Evolutionary conservation across 805 yeast species (phyloP).

Genomic region (Yarrowia alimentaria): DNA sequence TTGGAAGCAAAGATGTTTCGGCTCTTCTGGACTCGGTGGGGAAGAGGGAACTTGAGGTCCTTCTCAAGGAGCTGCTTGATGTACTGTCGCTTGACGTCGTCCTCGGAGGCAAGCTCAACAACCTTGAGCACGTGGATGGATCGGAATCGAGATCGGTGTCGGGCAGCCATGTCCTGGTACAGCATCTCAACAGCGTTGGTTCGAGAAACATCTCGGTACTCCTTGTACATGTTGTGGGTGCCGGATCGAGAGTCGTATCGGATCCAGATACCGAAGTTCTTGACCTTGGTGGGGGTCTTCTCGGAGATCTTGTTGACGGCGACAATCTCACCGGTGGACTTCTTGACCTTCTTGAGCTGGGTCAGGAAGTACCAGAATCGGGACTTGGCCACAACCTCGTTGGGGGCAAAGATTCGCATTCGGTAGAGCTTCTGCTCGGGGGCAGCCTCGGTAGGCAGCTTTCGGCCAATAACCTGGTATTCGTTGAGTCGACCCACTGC

Average conservation of each 20-base stretch:
- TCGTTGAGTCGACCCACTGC: slow-evolving; percentile 95
- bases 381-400: slow-evolving; percentile 98
- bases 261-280: slow-evolving; percentile 99
- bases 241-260: slow-evolving; percentile 99
- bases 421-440: slow-evolving; percentile 99
- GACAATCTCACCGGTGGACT: slow-evolving; percentile 99
- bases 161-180: slow-evolving; percentile 99
- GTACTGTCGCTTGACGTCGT: slow-evolving; percentile 99
- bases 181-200: slow-evolving; percentile 97
- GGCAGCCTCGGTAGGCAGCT: slow-evolving; percentile 97
- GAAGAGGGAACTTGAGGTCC: slow-evolving; percentile 99
- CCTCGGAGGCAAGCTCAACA: slow-evolving; percentile 96
- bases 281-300: slow-evolving; percentile 97
- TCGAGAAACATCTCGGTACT: slow-evolving; percentile 99
- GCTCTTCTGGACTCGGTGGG: slow-evolving; percentile 97
- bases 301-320: slow-evolving; percentile 88
- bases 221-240: slow-evolving; percentile 99
- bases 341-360: slow-evolving; percentile 98
- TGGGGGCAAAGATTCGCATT: slow-evolving; percentile 99
- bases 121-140: slow-evolving; percentile 99
- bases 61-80: slow-evolving; percentile 92
- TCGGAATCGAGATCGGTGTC: slow-evolving; percentile 99
- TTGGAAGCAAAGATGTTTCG: slow-evolving; percentile 82
- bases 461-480: slow-evolving; percentile 99
- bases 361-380: slow-evolving; percentile 99